These are phyloP conservation scores for Verruconis gallopava DNA, from an alignment of 2,329 filamentous ascomycete species.

Conservation along the genomic window DNA sequence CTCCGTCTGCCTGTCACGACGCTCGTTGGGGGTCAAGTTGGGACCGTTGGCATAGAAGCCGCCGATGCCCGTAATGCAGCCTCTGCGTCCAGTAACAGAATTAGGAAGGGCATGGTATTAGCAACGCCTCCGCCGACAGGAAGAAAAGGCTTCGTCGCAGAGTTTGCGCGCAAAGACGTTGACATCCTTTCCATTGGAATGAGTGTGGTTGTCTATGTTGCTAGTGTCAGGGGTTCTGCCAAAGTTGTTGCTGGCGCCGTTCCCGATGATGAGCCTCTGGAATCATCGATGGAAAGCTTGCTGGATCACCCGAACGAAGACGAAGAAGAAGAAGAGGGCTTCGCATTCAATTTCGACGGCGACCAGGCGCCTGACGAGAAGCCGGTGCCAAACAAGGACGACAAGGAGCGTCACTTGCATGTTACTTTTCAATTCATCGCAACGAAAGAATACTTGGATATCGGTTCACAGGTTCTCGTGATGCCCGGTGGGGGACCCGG, in stretches of 20 bases:
- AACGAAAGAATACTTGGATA: slow-evolving; percentile 59
- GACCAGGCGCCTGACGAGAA: not conserved
- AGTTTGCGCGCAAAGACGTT: slow-evolving; percentile 51
- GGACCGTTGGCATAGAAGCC: slow-evolving; percentile 46
- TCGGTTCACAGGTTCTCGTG: slow-evolving; percentile 56
- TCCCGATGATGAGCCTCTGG: slow-evolving; percentile 14
- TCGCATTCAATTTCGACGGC: slow-evolving; percentile 5
- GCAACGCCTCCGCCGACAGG: slow-evolving; percentile 40
- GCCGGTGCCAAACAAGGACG: not conserved
- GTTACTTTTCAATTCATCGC: slow-evolving; percentile 57
- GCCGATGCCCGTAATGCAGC: not conserved
- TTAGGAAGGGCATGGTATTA: slow-evolving; percentile 74
- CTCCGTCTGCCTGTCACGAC: slow-evolving; percentile 69
- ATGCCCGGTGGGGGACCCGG: slow-evolving; percentile 58
- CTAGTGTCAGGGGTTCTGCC: slow-evolving; percentile 72
- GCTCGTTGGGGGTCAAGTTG: slow-evolving; percentile 70
- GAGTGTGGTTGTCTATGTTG: slow-evolving; percentile 71
- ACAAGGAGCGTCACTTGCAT: slow-evolving; percentile 24
- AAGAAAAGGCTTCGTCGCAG: slow-evolving; percentile 41
- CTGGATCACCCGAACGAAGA: not conserved
- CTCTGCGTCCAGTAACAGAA: slow-evolving; percentile 27
- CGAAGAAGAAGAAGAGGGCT: slow-evolving; percentile 13
- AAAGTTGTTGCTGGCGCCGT: slow-evolving; percentile 46
- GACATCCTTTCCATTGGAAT: slow-evolving; percentile 52
- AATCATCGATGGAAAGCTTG: not conserved